Evolutionary conservation across 345 rosid species (phyloP).

Genomic region (thale cress (Arabidopsis thaliana)): DNA sequence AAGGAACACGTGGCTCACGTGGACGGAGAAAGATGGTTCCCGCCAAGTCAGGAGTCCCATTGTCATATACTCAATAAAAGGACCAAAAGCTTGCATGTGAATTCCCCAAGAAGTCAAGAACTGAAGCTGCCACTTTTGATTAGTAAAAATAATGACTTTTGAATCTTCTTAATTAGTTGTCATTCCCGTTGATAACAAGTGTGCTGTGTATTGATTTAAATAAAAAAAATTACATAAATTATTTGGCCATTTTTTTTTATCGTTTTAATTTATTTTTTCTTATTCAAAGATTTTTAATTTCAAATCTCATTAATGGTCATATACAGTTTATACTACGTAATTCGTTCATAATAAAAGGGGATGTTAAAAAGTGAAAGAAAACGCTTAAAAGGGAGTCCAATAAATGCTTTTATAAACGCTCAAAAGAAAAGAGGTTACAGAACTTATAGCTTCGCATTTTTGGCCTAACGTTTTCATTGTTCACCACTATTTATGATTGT

Average conservation of each 20-base stretch:
- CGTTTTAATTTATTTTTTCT: too few species aligned
- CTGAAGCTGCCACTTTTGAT: not conserved
- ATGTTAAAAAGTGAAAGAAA: not conserved
- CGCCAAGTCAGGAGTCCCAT: conserved; percentile 38
- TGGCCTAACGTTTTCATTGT: conserved; percentile 4
- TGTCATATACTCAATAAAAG: conserved; percentile 22
- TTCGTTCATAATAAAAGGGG: not conserved
- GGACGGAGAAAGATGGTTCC: conserved; percentile 27
- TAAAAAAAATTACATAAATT: too few species aligned
- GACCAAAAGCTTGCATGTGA: not conserved
- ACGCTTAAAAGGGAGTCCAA: not conserved
- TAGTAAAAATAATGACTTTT: too few species aligned
- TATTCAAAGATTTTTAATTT: too few species aligned
- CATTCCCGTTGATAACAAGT: too few species aligned
- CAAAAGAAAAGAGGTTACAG: conserved; percentile 11
- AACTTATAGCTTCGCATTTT: not conserved
- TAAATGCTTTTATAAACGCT: conserved; percentile 7
- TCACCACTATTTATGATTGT: not conserved
- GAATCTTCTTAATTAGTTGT: too few species aligned
- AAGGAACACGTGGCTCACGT: conserved; percentile 30
- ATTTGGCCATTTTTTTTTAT: too few species aligned
- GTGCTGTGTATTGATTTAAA: too few species aligned
- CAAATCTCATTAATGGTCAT: not conserved
- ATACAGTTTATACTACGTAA: not conserved
- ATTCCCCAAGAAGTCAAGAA: not conserved